These are phyloP conservation scores for Mucor mucedo DNA, from an alignment of 371 early-diverging fungal species.

Conservation along the genomic window DNA sequence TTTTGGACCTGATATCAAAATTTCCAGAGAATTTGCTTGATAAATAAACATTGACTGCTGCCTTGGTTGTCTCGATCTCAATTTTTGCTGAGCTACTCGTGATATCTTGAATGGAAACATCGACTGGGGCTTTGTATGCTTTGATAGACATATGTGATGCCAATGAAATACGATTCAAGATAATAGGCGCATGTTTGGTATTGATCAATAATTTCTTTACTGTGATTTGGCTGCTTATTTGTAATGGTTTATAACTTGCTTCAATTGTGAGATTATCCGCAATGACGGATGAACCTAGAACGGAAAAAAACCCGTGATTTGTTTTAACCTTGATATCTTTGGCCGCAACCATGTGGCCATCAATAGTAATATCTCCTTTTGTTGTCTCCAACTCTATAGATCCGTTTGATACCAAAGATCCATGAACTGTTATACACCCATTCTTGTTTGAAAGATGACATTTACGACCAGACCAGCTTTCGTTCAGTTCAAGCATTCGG, in stretches of 20 bases:
- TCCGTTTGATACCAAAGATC: slow-evolving; percentile 7
- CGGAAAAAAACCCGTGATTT: slow-evolving; percentile 3
- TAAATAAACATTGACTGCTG: slow-evolving; percentile 16
- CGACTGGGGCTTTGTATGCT: slow-evolving; percentile 10
- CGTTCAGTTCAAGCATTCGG: not conserved
- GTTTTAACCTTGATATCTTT: slow-evolving; percentile 6
- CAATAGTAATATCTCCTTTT: slow-evolving; percentile 8
- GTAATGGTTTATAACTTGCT: not conserved
- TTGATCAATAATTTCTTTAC: slow-evolving; percentile 9
- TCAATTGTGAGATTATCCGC: not conserved
- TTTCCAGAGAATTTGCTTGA: slow-evolving; percentile 15
- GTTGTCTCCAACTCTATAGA: slow-evolving; percentile 4
- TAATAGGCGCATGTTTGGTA: slow-evolving; percentile 18
- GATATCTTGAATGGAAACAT: slow-evolving; percentile 14
- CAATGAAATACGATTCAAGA: not conserved
- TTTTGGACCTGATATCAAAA: slow-evolving; percentile 8
- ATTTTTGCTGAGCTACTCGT: slow-evolving; percentile 2
- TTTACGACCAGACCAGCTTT: slow-evolving; percentile 18
- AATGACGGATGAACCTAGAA: slow-evolving; percentile 1
- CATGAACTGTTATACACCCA: slow-evolving; percentile 6
- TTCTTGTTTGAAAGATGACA: slow-evolving; percentile 11
- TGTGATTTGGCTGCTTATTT: not conserved
- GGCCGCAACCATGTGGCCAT: not conserved
- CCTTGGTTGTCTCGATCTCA: slow-evolving; percentile 11
- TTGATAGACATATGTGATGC: slow-evolving; percentile 8